Evolutionary conservation across 176 grass and related monocot genomes (phyloP), one percentile per base, ranked within the genome.

Genomic region (Areca catechu): DNA sequence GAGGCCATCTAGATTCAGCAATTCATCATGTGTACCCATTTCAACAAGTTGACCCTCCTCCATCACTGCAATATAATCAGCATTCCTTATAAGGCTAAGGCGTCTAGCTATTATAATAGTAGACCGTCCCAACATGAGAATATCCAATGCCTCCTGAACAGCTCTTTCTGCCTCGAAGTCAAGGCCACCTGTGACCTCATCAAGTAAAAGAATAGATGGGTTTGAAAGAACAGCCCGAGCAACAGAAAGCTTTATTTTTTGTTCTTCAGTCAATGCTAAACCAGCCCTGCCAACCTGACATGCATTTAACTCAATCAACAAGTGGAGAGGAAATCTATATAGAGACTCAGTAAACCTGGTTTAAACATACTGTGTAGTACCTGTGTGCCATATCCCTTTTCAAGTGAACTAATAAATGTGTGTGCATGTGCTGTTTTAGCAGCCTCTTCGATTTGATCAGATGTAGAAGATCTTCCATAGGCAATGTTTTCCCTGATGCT

Each of bases 41-140:
- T 98, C 94, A 75, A 98, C 84, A 54, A 98, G 84, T 74, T 98
- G 94, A 4, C 94, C 94, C 67, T 98, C 94, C 60, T 98, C 94
- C 94, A 98, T 92, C 65, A 92, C 94, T 53, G 94, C 94, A 78
- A 92, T 98, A 60, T 92, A 98, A 77, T 98, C 94, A 70, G 94
- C 94, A 62, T 98, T 91, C 64, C 86, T 88, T 57, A 98, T 98
- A 55, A 98, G 84, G 59, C 76, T 83, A 66, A 98, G 87, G 52
- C 94, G 87, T 62, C 94, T 88, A 69, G 94, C 94, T 77, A 98
- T 98, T 92, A 98, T 98, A 73, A 98, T 98, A 54, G 93, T 98
- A 47, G 93, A 98, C 37, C 93, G 92, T 78, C 94, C 94, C 48
- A 98, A 61, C 94, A 98, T 98, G 27, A 98, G 88, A 93, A 98